phyloP scores from a whole-genome alignment of 106 monocot genomes.

The Hemerocallis citrina region DNA sequence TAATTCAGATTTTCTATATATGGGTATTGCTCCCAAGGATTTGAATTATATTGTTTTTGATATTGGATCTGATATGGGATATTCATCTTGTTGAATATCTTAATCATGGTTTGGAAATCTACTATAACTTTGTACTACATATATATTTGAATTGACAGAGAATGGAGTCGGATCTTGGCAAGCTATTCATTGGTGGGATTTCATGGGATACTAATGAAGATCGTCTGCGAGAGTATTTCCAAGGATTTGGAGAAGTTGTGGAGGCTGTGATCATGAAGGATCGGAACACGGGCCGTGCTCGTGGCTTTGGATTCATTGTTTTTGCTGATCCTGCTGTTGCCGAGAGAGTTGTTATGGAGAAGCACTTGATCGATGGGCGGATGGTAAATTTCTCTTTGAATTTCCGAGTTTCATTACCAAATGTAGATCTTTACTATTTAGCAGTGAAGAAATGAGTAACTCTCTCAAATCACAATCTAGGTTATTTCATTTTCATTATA shows the following conservation, averaged over 20 bases:
- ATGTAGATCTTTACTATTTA: neutral
- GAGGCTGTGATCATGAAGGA: slow-evolving; percentile 29
- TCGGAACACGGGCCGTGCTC: slow-evolving; percentile 24
- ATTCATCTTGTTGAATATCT: neutral
- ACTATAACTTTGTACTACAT: neutral
- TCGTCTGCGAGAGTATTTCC: slow-evolving; percentile 24
- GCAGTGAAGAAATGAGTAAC: neutral
- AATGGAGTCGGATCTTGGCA: slow-evolving; percentile 28
- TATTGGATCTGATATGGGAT: slow-evolving; percentile 3
- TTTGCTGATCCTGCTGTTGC: slow-evolving; percentile 24
- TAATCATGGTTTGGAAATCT: neutral
- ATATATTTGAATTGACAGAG: slow-evolving; percentile 4
- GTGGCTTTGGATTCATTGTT: slow-evolving; percentile 27
- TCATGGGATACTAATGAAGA: slow-evolving; percentile 23
- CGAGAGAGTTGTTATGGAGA: slow-evolving; percentile 25
- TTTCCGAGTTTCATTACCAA: neutral
- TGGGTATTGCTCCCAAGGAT: neutral
- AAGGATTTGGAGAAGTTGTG: slow-evolving; percentile 20
- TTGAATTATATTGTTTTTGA: slow-evolving; percentile 1
- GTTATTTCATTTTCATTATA: neutral
- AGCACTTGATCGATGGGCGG: slow-evolving; percentile 31
- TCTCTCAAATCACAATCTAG: neutral
- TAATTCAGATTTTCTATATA: slow-evolving; percentile 12
- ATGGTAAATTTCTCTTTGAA: slow-evolving; percentile 14
- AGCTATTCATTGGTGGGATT: slow-evolving; percentile 32